Percentiles rank a stretch among this genome's conserved stretches.
These are phyloP conservation scores for Solanum clarkiae DNA, from an alignment of 257 asterid species.

Conservation along the genomic window DNA sequence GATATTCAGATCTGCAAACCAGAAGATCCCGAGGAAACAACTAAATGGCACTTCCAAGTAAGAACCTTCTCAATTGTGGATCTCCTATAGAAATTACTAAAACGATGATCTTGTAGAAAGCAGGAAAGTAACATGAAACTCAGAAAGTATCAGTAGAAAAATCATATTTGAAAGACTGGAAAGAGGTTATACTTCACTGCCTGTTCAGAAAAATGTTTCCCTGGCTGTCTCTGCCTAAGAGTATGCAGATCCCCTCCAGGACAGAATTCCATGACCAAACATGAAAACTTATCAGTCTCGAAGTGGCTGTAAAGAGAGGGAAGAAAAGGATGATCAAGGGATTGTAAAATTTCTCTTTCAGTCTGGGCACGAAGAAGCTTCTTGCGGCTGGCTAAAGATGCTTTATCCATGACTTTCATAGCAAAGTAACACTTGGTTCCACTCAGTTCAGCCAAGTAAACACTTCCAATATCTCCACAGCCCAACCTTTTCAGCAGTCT, in stretches of 20 bases:
- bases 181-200: conserved; percentile 42
- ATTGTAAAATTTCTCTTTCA: conserved; percentile 60
- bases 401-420: conserved; percentile 80
- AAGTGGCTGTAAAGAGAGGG: conserved; percentile 62
- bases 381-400: conserved; percentile 72
- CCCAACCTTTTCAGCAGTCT: conserved; percentile 62
- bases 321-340: conserved; percentile 72
- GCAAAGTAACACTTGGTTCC: conserved; percentile 58
- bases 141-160: background rate
- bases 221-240: conserved; percentile 61
- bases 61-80: background rate
- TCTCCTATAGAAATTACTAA: background rate
- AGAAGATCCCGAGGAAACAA: background rate
- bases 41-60: background rate
- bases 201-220: conserved; percentile 63
- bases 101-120: background rate
- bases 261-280: conserved; percentile 78
- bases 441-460: conserved; percentile 62
- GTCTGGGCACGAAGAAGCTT: conserved; percentile 77
- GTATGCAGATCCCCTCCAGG: conserved; percentile 75
- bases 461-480: conserved; percentile 84
- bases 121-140: background rate
- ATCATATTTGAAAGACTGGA: background rate
- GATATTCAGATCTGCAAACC: background rate
- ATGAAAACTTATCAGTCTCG: conserved; percentile 61